Evolutionary conservation across 805 yeast species (phyloP), one percentile per base, ranked within the genome.

Genomic region (Suhomyces tanzawaensis): DNA sequence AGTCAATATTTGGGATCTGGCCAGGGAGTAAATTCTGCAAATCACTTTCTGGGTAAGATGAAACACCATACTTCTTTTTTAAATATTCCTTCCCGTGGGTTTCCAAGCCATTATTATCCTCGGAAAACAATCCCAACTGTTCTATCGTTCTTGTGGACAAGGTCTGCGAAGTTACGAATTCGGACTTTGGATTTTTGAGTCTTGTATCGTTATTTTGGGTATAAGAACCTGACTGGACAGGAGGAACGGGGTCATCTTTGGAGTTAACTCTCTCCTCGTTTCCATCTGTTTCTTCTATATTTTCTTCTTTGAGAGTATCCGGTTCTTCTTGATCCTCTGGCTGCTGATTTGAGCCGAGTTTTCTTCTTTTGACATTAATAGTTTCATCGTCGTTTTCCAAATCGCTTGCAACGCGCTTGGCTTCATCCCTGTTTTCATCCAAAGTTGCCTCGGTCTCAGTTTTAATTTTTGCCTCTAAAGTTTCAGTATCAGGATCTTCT

Each of bases 21-120:
- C 99, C 99, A 0, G 99, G 96, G 21, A 93, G 67, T 44, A 84
- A 60, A 39, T 80, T 83, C 47, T 78, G 71, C 31, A 93, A 66
- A 54, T 90, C 95, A 27, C 71, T 71, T 22, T 81, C 76, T 0
- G 99, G 99, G 57, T 80, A 93, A n/a, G 90, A 80, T 0, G 93
- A 85, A 12, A 93, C 99, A 3, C 85, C 96, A 52, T 81, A 88
- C 56, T 83, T 84, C 47, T 72, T 72, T 54, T 85, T 84, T 41
- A 85, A 59, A 50, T 76, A 86, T 32, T 85, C 95, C 29, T 77
- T 80, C 5, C 88, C 88, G n/a, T 77, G 78, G 13, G 78, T 72
- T 41, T 77, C 82, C 15, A 78, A 55, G 1, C 84, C 84, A 32
- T 77, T 71, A 21, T 60, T 65, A 36, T 73, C 72, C 35, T 83